These are phyloP conservation scores for Scheffersomyces stambukii DNA, from an alignment of 1,139 yeast genomes.

Conservation along the genomic window DNA sequence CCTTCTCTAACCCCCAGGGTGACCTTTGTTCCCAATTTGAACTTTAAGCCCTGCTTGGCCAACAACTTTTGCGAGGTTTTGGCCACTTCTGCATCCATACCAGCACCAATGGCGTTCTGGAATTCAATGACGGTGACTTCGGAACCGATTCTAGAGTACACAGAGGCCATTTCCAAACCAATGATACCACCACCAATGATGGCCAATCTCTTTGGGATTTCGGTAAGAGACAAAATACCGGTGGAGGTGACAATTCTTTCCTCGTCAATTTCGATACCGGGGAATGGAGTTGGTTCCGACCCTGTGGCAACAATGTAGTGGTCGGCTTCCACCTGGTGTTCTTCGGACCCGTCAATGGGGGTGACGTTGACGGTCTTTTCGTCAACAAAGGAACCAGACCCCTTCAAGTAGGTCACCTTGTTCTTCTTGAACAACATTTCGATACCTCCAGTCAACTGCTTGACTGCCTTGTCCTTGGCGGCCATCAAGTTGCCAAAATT, in stretches of 20 bases:
- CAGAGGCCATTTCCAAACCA: constrained; percentile 99
- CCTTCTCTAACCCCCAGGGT: constrained; percentile 83
- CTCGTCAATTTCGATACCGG: constrained; percentile 95
- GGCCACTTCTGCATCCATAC: constrained; percentile 96
- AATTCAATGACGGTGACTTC: constrained; percentile 94
- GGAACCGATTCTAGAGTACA: constrained; percentile 91
- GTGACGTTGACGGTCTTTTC: constrained; percentile 76
- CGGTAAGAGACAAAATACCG: constrained; percentile 80
- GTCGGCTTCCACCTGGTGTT: constrained; percentile 63
- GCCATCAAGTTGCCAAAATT: constrained; percentile 80
- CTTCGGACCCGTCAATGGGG: constrained; percentile 83
- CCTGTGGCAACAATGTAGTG: constrained; percentile 97
- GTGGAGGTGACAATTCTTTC: constrained; percentile 96
- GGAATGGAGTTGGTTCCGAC: constrained; percentile 98
- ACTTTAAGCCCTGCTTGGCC: constrained; percentile 91
- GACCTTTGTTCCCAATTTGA: constrained; percentile 92
- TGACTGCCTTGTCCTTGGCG: constrained; percentile 89
- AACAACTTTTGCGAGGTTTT: constrained; percentile 84
- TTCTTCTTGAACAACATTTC: constrained; percentile 94
- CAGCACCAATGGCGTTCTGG: constrained; percentile 84
- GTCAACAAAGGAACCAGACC: constrained; percentile 82
- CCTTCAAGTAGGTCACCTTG: constrained; percentile 92
- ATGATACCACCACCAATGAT: constrained; percentile 99
- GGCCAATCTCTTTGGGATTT: constrained; percentile 86
- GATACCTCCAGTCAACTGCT: constrained; percentile 86